These are phyloP conservation scores for Camellia japonica DNA, from an alignment of 148 eudicot genomes.

Conservation along the genomic window DNA sequence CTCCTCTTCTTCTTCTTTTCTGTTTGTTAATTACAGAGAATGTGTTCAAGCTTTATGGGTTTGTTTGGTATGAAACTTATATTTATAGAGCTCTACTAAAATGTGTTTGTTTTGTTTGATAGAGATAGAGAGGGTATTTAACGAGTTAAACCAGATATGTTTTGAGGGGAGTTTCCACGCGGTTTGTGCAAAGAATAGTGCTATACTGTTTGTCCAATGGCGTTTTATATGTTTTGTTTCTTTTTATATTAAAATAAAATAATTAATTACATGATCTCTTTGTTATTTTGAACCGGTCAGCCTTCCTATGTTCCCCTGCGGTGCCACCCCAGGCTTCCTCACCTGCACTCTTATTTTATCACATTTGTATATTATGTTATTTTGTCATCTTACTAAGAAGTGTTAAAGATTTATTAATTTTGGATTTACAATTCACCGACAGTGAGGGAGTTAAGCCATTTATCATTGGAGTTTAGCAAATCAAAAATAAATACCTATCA, in stretches of 20 bases:
- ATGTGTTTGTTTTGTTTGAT: background rate
- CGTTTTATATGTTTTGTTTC: background rate
- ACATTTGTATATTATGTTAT: too few relatives aligned
- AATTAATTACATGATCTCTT: background rate
- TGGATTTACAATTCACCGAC: too few relatives aligned
- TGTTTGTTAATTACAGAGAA: background rate
- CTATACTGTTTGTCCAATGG: background rate
- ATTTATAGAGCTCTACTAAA: background rate
- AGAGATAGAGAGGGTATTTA: background rate
- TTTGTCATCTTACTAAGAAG: too few relatives aligned
- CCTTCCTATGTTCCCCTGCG: background rate
- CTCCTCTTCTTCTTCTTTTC: background rate
- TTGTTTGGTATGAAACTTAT: background rate
- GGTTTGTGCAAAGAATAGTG: background rate
- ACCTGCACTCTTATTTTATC: background rate
- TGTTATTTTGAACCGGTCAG: background rate
- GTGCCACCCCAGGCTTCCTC: background rate
- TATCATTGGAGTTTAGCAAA: too few relatives aligned
- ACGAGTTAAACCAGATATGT: conserved; percentile 23
- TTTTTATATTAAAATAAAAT: background rate
- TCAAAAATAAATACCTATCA: too few relatives aligned
- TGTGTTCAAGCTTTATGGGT: too few relatives aligned
- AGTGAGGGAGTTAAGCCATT: too few relatives aligned
- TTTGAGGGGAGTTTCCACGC: conserved; percentile 7
- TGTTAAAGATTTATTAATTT: too few relatives aligned